These are phyloP conservation scores for Crassisporium funariophilum DNA, from an alignment of 768 basidiomycete genomes.

Conservation along the genomic window DNA sequence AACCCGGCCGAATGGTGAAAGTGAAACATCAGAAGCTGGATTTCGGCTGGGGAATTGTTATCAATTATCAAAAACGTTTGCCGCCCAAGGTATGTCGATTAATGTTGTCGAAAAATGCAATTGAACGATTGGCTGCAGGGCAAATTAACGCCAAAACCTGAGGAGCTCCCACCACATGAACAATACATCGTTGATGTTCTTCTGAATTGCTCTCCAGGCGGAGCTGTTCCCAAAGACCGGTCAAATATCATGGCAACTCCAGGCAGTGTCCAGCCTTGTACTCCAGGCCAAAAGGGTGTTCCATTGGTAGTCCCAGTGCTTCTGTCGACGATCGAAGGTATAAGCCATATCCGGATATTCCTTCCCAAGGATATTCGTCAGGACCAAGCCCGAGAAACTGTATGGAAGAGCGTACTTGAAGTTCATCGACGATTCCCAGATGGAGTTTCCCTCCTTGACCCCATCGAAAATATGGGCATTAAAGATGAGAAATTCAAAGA, in stretches of 20 bases:
- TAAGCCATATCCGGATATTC: constrained; percentile 85
- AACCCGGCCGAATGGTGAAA: constrained; percentile 89
- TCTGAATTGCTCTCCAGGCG: constrained; percentile 72
- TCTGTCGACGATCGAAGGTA: constrained; percentile 81
- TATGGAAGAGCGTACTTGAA: constrained; percentile 89
- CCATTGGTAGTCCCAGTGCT: constrained; percentile 89
- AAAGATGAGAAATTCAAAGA: constrained; percentile 91
- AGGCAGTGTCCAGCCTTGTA: constrained; percentile 75
- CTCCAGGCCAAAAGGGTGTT: constrained; percentile 68
- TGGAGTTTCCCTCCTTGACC: constrained; percentile 86
- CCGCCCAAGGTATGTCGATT: constrained; percentile 66
- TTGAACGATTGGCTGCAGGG: constrained; percentile 41
- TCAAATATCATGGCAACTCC: constrained; percentile 53
- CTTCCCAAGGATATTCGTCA: constrained; percentile 89
- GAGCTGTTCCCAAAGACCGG: constrained; percentile 60
- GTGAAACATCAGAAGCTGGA: constrained; percentile 84
- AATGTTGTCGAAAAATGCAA: neutral
- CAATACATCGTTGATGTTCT: constrained; percentile 95
- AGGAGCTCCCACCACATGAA: constrained; percentile 79
- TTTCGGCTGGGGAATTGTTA: constrained; percentile 96
- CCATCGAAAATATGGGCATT: constrained; percentile 93
- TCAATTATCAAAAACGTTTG: constrained; percentile 88
- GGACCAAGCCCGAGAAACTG: constrained; percentile 73
- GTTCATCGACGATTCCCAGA: constrained; percentile 90
- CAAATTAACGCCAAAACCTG: constrained; percentile 64